Percentiles rank a stretch among this genome's conserved stretches.
These are phyloP conservation scores for Tetratostichococcus sp. DNA, from an alignment of 139 green algal genomes.

Conservation along the genomic window DNA sequence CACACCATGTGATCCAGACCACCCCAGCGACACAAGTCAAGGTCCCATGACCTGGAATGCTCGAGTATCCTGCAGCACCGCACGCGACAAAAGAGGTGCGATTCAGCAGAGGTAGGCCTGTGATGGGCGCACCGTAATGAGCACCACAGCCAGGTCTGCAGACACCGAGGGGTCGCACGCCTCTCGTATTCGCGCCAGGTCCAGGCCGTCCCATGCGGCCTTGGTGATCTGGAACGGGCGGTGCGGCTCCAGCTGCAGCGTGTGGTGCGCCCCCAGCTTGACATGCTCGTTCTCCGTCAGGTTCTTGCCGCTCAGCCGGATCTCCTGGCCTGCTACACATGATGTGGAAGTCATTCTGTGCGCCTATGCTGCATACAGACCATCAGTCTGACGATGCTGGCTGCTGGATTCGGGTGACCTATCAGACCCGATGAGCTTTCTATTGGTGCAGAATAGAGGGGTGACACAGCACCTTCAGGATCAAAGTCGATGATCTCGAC, in stretches of 20 bases:
- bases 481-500: conserved; percentile 86
- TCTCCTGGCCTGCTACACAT: conserved; percentile 31
- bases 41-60: too few relatives aligned
- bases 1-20: too few relatives aligned
- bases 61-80: too few relatives aligned
- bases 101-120: too few relatives aligned
- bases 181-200: conserved; percentile 67
- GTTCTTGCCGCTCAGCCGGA: conserved; percentile 40
- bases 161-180: conserved; percentile 66
- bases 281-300: conserved; percentile 88
- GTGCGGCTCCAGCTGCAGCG: conserved; percentile 80
- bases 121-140: conserved; percentile 84
- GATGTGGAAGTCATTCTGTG: too few relatives aligned
- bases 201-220: conserved; percentile 76
- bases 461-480: conserved; percentile 52
- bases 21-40: background rate
- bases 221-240: conserved; percentile 82
- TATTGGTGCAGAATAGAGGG: too few relatives aligned
- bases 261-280: conserved; percentile 93
- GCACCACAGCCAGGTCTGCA: conserved; percentile 86
- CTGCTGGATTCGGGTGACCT: too few relatives aligned
- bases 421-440: too few relatives aligned
- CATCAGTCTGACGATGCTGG: too few relatives aligned
- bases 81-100: too few relatives aligned
- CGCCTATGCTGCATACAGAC: too few relatives aligned